These are phyloP conservation scores for Cynanchum wilfordii DNA, from an alignment of 257 asterid genomes.

Conservation along the genomic window DNA sequence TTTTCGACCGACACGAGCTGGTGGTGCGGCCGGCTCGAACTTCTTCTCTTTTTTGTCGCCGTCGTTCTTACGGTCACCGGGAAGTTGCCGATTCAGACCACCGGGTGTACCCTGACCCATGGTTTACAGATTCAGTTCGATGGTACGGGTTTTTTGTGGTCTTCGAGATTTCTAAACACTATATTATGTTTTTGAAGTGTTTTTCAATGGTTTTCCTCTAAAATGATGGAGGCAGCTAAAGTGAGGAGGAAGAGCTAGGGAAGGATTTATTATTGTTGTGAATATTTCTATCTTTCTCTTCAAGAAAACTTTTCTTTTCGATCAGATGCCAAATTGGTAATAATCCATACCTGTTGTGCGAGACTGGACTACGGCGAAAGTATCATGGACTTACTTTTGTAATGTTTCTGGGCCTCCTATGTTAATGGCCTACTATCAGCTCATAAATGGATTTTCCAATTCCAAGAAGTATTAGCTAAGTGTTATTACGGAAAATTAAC, in stretches of 20 bases:
- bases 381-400: too few species aligned
- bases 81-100: constrained; percentile 65
- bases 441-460: too few species aligned
- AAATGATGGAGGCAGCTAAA: too few species aligned
- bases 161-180: background rate
- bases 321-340: too few species aligned
- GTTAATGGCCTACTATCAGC: too few species aligned
- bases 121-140: background rate
- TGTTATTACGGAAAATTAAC: too few species aligned
- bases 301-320: constrained; percentile 10
- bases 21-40: constrained; percentile 86
- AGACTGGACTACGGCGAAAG: too few species aligned
- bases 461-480: too few species aligned
- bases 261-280: background rate
- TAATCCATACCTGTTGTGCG: too few species aligned
- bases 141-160: background rate
- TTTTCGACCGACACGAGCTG: constrained; percentile 87
- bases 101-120: constrained; percentile 98
- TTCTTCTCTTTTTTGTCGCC: constrained; percentile 86
- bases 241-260: background rate
- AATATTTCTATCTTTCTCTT: constrained; percentile 3
- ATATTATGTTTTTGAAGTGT: too few species aligned
- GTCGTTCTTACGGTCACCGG: constrained; percentile 74
- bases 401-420: too few species aligned
- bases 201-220: too few species aligned